These are phyloP conservation scores for Drosera capensis DNA, from an alignment of 148 eudicot genomes.

Conservation along the genomic window DNA sequence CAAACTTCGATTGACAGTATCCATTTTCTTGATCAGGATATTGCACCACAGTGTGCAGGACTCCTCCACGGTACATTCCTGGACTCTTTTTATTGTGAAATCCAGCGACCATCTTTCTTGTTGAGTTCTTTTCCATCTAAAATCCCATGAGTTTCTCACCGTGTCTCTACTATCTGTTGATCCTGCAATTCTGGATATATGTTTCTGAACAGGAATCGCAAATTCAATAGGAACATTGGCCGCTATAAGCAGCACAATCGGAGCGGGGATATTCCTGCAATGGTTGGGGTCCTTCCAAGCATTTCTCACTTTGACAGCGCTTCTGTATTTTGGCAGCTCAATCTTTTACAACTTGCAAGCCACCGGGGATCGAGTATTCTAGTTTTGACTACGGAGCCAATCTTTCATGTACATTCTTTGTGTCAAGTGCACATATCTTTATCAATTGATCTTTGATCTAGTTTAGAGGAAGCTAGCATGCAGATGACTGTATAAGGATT, in stretches of 20 bases:
- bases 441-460: too few relatives aligned
- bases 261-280: conserved; percentile 77
- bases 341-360: conserved; percentile 77
- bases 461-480: too few relatives aligned
- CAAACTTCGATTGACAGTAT: background rate
- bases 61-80: conserved; percentile 55
- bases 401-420: too few relatives aligned
- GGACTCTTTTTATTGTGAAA: background rate
- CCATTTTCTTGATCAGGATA: conserved; percentile 38
- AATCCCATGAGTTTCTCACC: too few relatives aligned
- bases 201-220: conserved; percentile 46
- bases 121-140: too few relatives aligned
- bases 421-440: too few relatives aligned
- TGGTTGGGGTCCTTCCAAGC: conserved; percentile 97
- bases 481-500: too few relatives aligned
- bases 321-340: conserved; percentile 58
- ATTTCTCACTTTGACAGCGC: conserved; percentile 63
- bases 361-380: conserved; percentile 57
- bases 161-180: too few relatives aligned
- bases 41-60: conserved; percentile 92
- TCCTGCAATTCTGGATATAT: too few relatives aligned
- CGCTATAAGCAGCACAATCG: conserved; percentile 82
- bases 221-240: conserved; percentile 86
- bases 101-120: too few relatives aligned
- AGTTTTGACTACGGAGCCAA: too few relatives aligned